phyloP scores from a whole-genome alignment of 2,329 filamentous ascomycete species.

The Arachnomyces sp. region DNA sequence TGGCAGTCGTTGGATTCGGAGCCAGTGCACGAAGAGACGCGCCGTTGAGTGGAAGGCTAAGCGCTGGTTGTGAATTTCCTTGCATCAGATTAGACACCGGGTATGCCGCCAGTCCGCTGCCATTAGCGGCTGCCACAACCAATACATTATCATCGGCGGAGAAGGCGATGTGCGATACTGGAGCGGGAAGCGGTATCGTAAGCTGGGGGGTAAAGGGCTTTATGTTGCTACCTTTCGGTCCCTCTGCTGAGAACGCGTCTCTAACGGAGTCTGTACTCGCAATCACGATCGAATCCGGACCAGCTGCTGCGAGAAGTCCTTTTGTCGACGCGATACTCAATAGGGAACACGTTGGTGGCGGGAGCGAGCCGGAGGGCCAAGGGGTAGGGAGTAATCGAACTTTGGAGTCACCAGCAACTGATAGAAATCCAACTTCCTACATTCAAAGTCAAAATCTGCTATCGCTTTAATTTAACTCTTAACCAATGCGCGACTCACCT shows the following conservation, averaged over 20 bases:
- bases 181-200: slow-evolving; percentile 62
- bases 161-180: slow-evolving; percentile 83
- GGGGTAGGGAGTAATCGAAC: slow-evolving; percentile 67
- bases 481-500: slow-evolving; percentile 46
- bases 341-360: slow-evolving; percentile 70
- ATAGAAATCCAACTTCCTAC: slow-evolving; percentile 72
- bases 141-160: slow-evolving; percentile 82
- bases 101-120: slow-evolving; percentile 77
- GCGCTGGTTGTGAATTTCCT: slow-evolving; percentile 59
- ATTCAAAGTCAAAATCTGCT: slow-evolving; percentile 2
- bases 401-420: slow-evolving; percentile 72
- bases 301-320: slow-evolving; percentile 79
- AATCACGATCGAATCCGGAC: slow-evolving; percentile 70
- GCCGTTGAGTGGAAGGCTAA: slow-evolving; percentile 71
- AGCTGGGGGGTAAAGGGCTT: slow-evolving; percentile 66
- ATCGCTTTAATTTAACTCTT: background rate
- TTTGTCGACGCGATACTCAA: slow-evolving; percentile 72
- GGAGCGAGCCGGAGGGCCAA: slow-evolving; percentile 64
- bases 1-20: slow-evolving; percentile 64
- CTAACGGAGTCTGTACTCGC: slow-evolving; percentile 70
- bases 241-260: slow-evolving; percentile 60
- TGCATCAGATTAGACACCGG: slow-evolving; percentile 61
- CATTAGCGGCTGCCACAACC: slow-evolving; percentile 71
- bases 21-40: slow-evolving; percentile 64
- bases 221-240: slow-evolving; percentile 54